Evolutionary conservation across 164 flowering plant species (phyloP), one percentile per base, ranked within the genome.

Genomic region (Vitis rupestris): DNA sequence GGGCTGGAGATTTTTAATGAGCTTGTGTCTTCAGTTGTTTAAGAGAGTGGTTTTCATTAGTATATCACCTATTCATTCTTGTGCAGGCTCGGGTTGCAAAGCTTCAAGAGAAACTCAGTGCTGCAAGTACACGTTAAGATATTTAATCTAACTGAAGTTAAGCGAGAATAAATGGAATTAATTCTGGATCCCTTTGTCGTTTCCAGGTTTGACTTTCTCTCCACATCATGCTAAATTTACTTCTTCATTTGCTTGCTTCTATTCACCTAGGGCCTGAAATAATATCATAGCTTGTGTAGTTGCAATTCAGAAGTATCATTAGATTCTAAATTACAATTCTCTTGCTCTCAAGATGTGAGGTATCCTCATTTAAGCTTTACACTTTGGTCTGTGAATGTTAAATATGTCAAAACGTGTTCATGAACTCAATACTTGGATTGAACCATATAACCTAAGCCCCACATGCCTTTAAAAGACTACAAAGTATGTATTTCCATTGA

Each of bases 31-130:
- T 37, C 4, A 37, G 44, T 37, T 37, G 44, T 37, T 37, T 37
- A 37, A 37, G 44, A 37, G 8, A 37, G 7, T 37, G 7, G 44
- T 37, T 37, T 37, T 37, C 4, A 37, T 37, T 37, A 37, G 44
- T 13, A 12, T 23, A 30, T 48, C 66, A 61, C 29, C 10, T 57
- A 51, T 8, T 67, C 14, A 14, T 27, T 72, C 15, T 58, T 27
- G 10, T 69, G 61, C 78, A 87, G 90, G 78, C 77, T 58, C 81
- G 85, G 49, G 48, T 84, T 64, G 73, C 81, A n/a, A 76, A 69
- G 63, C 82, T 87, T 74, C 80, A 83, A 56, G 85, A 79, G 74
- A 83, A 82, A 73, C 74, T 79, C n/a, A 37, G 72, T 66, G 61
- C 83, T n/a, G 79, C 65, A n/a, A 66, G 74, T 70, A 59, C 63